Evolutionary conservation across 371 early-diverging fungal species (phyloP).

Genomic region (Spiromyces aspiralis): DNA sequence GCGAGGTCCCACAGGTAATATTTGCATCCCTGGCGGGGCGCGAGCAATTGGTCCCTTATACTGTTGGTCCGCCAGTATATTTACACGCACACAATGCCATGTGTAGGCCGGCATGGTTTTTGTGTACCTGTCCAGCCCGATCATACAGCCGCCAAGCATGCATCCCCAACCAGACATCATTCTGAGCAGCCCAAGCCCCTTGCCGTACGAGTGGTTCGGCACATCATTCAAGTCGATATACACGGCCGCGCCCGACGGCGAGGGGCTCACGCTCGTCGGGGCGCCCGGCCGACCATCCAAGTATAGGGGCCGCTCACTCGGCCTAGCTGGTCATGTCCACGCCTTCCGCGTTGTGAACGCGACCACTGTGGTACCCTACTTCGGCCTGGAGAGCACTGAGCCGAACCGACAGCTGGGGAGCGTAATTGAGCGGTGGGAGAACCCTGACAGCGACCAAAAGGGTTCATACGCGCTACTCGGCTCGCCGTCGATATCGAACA

Average conservation of each 20-base stretch:
- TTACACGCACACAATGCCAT: conserved; percentile 4
- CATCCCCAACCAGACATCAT: conserved; percentile 6
- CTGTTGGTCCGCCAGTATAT: too few species aligned
- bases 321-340: neutral
- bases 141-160: neutral
- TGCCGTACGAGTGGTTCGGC: conserved; percentile 31
- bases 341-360: neutral
- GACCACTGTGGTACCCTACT: neutral
- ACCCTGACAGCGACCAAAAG: neutral
- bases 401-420: neutral
- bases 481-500: neutral
- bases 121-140: conserved; percentile 9
- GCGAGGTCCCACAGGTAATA: too few species aligned
- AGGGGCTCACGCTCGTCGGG: neutral
- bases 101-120: conserved; percentile 15
- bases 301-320: neutral
- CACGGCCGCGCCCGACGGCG: neutral
- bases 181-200: conserved; percentile 19
- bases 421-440: neutral
- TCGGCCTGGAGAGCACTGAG: neutral
- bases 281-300: neutral
- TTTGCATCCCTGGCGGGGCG: too few species aligned
- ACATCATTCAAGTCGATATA: conserved; percentile 2
- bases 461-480: neutral
- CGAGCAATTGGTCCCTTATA: too few species aligned